Base-by-base conservation (phyloP, 2,329 filamentous ascomycete genomes). In the Rutstroemia sp. region DNA sequence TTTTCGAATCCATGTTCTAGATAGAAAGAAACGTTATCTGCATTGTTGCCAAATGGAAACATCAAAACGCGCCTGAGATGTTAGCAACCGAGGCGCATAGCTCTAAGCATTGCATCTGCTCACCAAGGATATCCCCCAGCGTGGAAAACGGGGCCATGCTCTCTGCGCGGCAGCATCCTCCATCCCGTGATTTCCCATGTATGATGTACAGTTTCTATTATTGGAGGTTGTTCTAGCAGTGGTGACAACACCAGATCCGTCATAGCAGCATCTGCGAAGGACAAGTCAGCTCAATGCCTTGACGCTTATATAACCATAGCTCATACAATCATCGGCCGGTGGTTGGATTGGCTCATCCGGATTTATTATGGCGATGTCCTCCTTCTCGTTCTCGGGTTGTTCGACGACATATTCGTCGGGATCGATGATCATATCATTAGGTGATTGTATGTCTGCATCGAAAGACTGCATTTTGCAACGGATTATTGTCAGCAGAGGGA, bases 41-140 rank as follows among this genome's bases (percentile, higher is more conserved):
- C 88, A 63, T 95, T 92, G 71, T 99, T 99, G 51, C 94, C 94
- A 61, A 86, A 91, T 0, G 94, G 92, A 68, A 99, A 99, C 70
- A 99, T 91, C 14, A 99, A 81, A 65, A 97, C 87, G 67, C 92
- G 88, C 94, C 88, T 92, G 57, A 50, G 21, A 47, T 47, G 16
- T 49, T 38, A 67, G 63, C 48, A 57, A 49, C 42, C n/a, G 39
- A 36, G 49, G 44, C 54, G 51, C 57, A 52, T 12, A 46, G 38
- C 21, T 17, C 51, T 44, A 25, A 21, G n/a, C 61, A 38, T 25
- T 30, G 81, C 47, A 25, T 23, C 17, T 51, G 47, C 38, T 68
- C 72, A 91, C 88, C 94, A 99, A 70, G 92, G 94, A 69, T 84
- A 86, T 50, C 88, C 92, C 50, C 86, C 92, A 61, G 89, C 92